Percentiles rank a stretch among this genome's conserved stretches.
phyloP scores from a whole-genome alignment of 2,329 filamentous ascomycete genomes.

The Ambrosiella cleistominuta region DNA sequence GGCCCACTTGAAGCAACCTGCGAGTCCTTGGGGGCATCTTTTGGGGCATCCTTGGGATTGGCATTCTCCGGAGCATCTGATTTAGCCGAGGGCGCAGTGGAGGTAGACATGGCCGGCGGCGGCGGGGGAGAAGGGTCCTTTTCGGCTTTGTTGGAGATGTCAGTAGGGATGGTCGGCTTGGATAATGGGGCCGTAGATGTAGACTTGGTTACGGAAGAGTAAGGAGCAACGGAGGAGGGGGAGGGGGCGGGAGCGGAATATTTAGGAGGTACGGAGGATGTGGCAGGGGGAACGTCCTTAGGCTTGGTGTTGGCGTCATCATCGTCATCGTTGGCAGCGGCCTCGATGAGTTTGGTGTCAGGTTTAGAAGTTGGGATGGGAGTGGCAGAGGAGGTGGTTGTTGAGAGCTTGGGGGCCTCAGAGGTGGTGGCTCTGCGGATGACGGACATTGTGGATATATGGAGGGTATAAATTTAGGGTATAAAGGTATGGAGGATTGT shows the following conservation, averaged over 20 bases:
- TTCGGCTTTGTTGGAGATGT: slow-evolving; percentile 5
- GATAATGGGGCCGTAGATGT: neutral
- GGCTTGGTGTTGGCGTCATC: neutral
- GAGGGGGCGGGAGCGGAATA: neutral
- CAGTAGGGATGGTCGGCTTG: neutral
- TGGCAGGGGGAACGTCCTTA: neutral
- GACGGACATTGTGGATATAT: slow-evolving; percentile 2
- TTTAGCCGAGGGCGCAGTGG: neutral
- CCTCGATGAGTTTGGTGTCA: neutral
- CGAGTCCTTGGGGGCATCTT: neutral
- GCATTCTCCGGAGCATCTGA: neutral
- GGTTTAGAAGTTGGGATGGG: neutral
- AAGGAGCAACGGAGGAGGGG: neutral
- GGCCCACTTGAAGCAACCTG: neutral
- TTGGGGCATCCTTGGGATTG: neutral
- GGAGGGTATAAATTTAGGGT: neutral
- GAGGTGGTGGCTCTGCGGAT: neutral
- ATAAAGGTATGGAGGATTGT: neutral
- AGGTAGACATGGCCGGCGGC: neutral
- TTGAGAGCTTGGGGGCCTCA: neutral
- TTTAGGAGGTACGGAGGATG: neutral
- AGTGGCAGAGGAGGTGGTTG: neutral
- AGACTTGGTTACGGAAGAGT: neutral
- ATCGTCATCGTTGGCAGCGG: neutral
- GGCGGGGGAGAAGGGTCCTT: neutral